Base-by-base conservation (phyloP, 495 filamentous ascomycete genomes). In the Penicillium roqueforti region DNA sequence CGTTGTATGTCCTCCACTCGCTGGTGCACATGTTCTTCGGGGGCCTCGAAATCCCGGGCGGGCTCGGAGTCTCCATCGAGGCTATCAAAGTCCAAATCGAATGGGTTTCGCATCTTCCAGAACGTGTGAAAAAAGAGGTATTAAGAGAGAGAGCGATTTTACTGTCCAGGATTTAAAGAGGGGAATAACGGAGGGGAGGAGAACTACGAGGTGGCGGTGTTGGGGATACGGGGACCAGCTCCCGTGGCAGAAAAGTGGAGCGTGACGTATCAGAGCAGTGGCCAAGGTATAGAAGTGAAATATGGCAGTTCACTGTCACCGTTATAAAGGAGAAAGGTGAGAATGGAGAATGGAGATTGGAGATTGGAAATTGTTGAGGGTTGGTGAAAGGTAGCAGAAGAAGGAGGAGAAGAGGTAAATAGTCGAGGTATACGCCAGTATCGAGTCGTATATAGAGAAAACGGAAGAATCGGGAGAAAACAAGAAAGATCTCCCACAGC, bases 41-140 rank as follows among this genome's bases (percentile, higher is more conserved):
- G 51, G 13, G 39, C 19, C 37, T 72, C 56, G 10, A 67, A 45
- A 8, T 66, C 65, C 1, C 62, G 59, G 7, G 67, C 55, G 39
- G 61, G 50, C 43, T 75, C 59, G 1, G 68, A 60, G 39, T 68
- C 67, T 3, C 71, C 71, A 28, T 71, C 63, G 28, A 67, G 54
- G 41, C 67, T 65, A 29, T 69, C 67, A 14, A 66, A 58, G 38
- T 73, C 71, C 58, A 74, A 63, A 31, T 74, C 70, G 41, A 74
- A 74, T n/a, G 71, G 71, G 55, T 73, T 74, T 22, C 65, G 67
- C 71, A 74, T 74, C 18, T 51, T 65, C 29, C 23, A 46, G 28
- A 28, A 14, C 26, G 49, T 57, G 53, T 0, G 10, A 20, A 53
- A 56, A 62, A 51, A 23, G 47, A 43, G 39, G 41, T 49, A 41